These are phyloP conservation scores for Ophiostoma populinum DNA, from an alignment of 2,329 filamentous ascomycete genomes.

Conservation along the genomic window DNA sequence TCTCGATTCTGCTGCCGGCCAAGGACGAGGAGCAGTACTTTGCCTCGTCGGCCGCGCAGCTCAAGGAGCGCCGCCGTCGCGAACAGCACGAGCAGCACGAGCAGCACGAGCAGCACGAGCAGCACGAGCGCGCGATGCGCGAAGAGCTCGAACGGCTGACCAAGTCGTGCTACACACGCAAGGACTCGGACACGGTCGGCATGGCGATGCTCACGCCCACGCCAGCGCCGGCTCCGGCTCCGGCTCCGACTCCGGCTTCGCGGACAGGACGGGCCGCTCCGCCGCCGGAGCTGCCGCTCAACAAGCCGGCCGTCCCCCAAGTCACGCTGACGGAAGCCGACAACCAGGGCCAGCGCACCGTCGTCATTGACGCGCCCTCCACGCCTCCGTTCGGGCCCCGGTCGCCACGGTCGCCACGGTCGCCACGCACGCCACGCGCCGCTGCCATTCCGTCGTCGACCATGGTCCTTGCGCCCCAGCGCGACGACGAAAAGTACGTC, in stretches of 20 bases:
- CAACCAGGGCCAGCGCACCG: constrained; percentile 1
- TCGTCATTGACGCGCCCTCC: no score
- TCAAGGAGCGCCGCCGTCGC: constrained; percentile 5
- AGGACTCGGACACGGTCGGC: no score
- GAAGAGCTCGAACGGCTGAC: no score
- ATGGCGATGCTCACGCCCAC: no score
- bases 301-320: constrained; percentile 24
- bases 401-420: background rate
- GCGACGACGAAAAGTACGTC: constrained; percentile 19
- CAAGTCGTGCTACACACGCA: no score
- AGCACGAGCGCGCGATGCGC: no score
- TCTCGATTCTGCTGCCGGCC: constrained; percentile 15
- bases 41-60: constrained; percentile 5
- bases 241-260: background rate
- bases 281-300: no score
- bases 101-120: background rate
- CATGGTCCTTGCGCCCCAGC: constrained; percentile 4
- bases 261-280: no score
- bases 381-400: no score
- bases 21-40: constrained; percentile 15
- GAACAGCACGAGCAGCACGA: constrained; percentile 1
- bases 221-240: no score
- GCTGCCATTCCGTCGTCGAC: constrained; percentile 1
- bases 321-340: constrained; percentile 15
- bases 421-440: no score